Evolutionary conservation across 352 stramenopile species (phyloP), one percentile per base, ranked within the genome.

Genomic region (Pythium angustatum): DNA sequence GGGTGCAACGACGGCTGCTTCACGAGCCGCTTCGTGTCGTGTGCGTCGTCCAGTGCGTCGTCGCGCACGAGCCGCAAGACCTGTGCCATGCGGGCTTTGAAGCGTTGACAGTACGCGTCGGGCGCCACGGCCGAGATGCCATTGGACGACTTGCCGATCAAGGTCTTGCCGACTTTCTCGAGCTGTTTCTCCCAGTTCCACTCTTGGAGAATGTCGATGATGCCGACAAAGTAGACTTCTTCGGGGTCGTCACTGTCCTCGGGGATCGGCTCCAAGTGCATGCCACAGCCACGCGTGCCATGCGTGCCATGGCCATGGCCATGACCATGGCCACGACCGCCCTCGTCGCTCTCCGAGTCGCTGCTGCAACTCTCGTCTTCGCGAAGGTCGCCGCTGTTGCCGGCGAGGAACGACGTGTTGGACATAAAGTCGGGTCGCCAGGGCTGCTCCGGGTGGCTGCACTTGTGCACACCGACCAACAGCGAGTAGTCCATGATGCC

Each of bases 141-240:
- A 26, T 73, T 81, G 26, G 74, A 68, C 38, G 78, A 80, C 52
- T 92, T 90, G 21, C 81, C 79, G 12, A 89, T 66, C 40, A 91
- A 56, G 59, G 87, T 78, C 70, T 92, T 92, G n/a, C 78, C 80
- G 15, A 83, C 71, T 31, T 88, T 87, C 49, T 92, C 83, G 44
- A 88, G 64, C 63, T 88, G 78, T 64, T 92, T 92, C 45, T 88
- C 81, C 79, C 77, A 90, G 60, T 90, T 83, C 82, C 85, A 94
- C 61, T 91, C 76, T 58, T 94, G 85, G 7, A 94, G 45, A 44
- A 94, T 92, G 69, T 94, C 85, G 36, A 94, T 94, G 47, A 94
- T 91, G 11, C 85, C 85, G 6, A 94, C 72, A 58, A 88, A 91
- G 53, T 94, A 94, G 40, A 92, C 75, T 62, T 91, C 81, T 5